Evolutionary conservation across 139 green algal genomes (phyloP), one percentile per base, ranked within the genome.

Genomic region (Tetradesmus lagerheimii): DNA sequence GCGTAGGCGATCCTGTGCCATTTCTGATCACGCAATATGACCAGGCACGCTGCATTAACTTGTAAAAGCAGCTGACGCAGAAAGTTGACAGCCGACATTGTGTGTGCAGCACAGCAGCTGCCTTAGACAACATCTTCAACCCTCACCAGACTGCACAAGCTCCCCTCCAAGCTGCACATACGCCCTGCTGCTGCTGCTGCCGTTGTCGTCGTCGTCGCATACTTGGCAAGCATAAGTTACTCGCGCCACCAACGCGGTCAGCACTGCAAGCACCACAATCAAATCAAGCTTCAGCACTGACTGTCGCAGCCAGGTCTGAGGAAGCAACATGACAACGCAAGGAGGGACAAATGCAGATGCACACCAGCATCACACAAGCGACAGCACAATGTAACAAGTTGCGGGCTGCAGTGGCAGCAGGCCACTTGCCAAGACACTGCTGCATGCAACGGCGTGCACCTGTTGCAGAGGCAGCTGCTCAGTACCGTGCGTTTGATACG

Each of bases 161-260:
- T 66, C 53, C 53, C 25, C 53, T 23, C 53, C 53, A 27, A 15
- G 12, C 18, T 66, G 53, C 53, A 66, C 3, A 3, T 27, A 25
- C 53, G 25, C 15, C 53, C 53, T 77, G 66, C 66, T 77, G 66
- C 66, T 77, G 66, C 66, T 77, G 66, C 66, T 77, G 66, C 66
- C 38, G 66, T 4, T 77, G 66, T 27, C 38, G 66, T 14, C 15
- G 66, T 23, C 15, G 66, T 14, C 15, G 66, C 29, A n/a, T n/a
- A n/a, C 27, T 18, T 18, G 8, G 66, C 29, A 35, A 4, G 3
- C 11, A 25, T 38, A 8, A 4, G 4, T 4, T 27, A 77, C 66
- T 5, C 25, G 11, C 27, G 5, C 27, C 66, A 77, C 25, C 66
- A 77, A 27, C 66, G 27, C 25, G 14, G 8, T 2, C 29, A 37